Evolutionary conservation across 495 filamentous ascomycete species (phyloP), one percentile per base, ranked within the genome.

Genomic region (Aeminium ludgeri): DNA sequence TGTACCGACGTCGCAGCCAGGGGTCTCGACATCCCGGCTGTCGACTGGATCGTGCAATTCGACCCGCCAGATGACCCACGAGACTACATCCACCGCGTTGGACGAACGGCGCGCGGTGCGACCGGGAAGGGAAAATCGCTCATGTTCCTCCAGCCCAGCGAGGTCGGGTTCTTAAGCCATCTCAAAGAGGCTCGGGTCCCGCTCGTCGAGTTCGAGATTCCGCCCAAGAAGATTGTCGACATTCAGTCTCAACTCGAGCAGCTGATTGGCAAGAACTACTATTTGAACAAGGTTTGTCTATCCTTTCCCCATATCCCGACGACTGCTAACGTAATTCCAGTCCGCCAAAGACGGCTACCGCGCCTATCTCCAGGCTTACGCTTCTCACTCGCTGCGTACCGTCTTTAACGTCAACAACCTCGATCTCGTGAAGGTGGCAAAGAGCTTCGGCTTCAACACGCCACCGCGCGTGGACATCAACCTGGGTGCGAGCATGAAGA

Each of bases 81-180:
- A 34, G 82, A 92, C 59, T 95, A 97, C 59, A 94, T 97, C 52
- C 89, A 97, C 63, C 83, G 89, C 29, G 89, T 96, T 29, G 89
- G 89, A 44, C 82, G 89, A 45, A 97, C 89, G 8, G 89, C 91
- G 1, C 73, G 89, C 59, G 87, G 87, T 41, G 68, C 76, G 36
- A 78, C 80, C 53, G 76, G 75, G 45, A 86, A 84, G 64, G 87
- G 87, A 20, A 76, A 72, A 46, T 84, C 78, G 43, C 64, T 93
- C 41, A 76, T 96, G 62, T 95, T 97, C 66, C 61, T 97, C 39
- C 84, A 92, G 58, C 91, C 89, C 1, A 77, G 73, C 25, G 89
- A 97, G 59, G 70, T 93, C 15, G 87, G 85, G 13, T 96, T 97
- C 68, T 62, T 97, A 19, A 79, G 79, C 45, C 80, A 93, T 51